Conservation (phyloP, 2,329 filamentous ascomycete genomes). For the Cordyceps fumosorosea region DNA sequence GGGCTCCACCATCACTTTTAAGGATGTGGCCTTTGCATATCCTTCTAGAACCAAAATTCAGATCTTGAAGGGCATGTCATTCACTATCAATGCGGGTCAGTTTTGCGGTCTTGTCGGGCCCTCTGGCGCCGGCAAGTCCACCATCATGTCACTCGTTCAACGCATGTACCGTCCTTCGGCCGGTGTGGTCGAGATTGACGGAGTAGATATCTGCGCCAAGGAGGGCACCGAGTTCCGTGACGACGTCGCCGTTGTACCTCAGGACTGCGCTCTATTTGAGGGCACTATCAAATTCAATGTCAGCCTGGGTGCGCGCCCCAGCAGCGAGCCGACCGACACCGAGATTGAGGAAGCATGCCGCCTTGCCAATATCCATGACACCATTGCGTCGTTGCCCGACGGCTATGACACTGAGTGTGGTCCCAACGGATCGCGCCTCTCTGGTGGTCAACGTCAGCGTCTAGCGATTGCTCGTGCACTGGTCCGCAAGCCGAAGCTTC, state of each 20-base stretch:
- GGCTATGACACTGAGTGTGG: constrained; percentile 62
- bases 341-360: constrained; percentile 62
- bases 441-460: constrained; percentile 73
- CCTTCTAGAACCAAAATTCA: constrained; percentile 52
- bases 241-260: constrained; percentile 49
- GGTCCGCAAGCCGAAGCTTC: constrained; percentile 61
- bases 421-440: constrained; percentile 67
- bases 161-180: constrained; percentile 39
- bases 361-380: constrained; percentile 64
- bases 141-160: constrained; percentile 51
- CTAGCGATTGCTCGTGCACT: constrained; percentile 73
- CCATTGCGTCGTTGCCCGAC: constrained; percentile 53
- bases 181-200: constrained; percentile 39
- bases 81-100: constrained; percentile 51
- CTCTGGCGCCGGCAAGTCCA: constrained; percentile 62
- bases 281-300: constrained; percentile 52
- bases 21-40: constrained; percentile 58
- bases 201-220: constrained; percentile 37
- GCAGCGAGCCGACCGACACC: constrained; percentile 45
- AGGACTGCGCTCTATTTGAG: constrained; percentile 52
- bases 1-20: constrained; percentile 47
- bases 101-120: constrained; percentile 60
- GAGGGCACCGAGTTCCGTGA: constrained; percentile 41
- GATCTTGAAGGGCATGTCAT: constrained; percentile 49
- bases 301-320: constrained; percentile 46